Conservation (phyloP, 2,329 filamentous ascomycete genomes). For the Blastomyces parvus region DNA sequence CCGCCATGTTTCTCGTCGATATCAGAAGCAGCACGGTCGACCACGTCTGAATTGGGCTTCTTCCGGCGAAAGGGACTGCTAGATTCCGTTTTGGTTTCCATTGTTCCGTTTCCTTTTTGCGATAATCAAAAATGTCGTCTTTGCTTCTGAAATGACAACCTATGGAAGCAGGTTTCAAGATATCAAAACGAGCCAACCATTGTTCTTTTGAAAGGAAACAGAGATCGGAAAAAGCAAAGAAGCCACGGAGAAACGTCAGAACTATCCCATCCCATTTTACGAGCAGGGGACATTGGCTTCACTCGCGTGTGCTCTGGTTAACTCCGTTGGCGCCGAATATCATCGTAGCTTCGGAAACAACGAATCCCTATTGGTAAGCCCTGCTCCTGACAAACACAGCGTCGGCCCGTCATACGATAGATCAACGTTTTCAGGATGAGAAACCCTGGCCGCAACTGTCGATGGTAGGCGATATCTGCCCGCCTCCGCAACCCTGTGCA, state of each 20-base stretch:
- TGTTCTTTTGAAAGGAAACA: background rate
- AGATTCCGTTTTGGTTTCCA: background rate
- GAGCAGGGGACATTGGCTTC: background rate
- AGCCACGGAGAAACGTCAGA: background rate
- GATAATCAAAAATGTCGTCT: background rate
- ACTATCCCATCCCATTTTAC: background rate
- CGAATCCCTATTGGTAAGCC: background rate
- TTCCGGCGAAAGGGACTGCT: background rate
- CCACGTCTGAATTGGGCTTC: background rate
- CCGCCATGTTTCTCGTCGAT: slow-evolving; percentile 6
- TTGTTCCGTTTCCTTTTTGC: background rate
- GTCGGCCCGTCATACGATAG: background rate
- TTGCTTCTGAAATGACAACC: background rate
- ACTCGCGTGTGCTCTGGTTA: background rate
- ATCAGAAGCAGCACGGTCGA: background rate
- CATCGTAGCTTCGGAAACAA: background rate
- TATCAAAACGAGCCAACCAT: background rate
- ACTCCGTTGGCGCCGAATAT: background rate
- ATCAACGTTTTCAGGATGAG: background rate
- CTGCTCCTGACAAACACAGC: background rate
- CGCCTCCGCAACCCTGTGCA: background rate
- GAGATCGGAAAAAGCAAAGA: background rate
- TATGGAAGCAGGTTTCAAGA: background rate
- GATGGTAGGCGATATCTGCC: background rate
- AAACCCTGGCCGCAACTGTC: background rate